Evolutionary conservation across 2,329 filamentous ascomycete genomes (phyloP), one percentile per base, ranked within the genome.

Genomic region (Alternaria incomplexa): DNA sequence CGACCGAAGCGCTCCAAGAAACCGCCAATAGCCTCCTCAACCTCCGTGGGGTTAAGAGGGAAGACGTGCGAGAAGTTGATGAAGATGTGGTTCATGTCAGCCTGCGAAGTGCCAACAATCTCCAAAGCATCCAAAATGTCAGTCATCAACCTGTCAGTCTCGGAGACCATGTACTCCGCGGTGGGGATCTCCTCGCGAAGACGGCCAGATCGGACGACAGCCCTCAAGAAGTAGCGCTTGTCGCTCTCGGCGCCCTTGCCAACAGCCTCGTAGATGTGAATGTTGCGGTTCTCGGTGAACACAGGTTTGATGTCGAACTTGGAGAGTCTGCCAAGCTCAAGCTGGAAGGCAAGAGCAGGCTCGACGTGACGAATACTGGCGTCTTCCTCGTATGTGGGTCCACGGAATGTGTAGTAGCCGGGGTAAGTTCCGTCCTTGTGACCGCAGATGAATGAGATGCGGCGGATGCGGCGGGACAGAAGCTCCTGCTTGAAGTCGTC

Each of bases 41-140:
- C 93, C 83, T 97, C 93, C 63, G 89, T 84, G 4, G 96, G 94
- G 76, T 93, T 87, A 52, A 99, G 89, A 79, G 93, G 93, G 89
- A 99, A 98, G 62, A 97, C 92, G 10, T 94, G 93, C 0, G 93
- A 96, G 85, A 99, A 99, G 88, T 99, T 98, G 87, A 99, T 96
- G 86, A 99, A 99, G 87, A 99, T 96, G 84, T 99, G 96, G 86
- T 99, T 99, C 78, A 99, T 87, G 86, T 99, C 96, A 55, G 96
- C 97, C 85, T 97, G 96, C 85, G 97, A 98, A 87, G 97, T 97
- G 78, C 96, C 96, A 77, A 97, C 96, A 74, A 99, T 97, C 86
- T 99, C 96, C 62, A 99, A 86, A 47, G 96, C 96, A 78, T 99
- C 96, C 56, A 98, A 89, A 76, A 99, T 98, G 79, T 99, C 96